A percentile compares a stretch with the other conserved stretches of the same genome.
Evolutionary conservation across 768 basidiomycete species (phyloP).

Genomic region (Amanita brunnescens): DNA sequence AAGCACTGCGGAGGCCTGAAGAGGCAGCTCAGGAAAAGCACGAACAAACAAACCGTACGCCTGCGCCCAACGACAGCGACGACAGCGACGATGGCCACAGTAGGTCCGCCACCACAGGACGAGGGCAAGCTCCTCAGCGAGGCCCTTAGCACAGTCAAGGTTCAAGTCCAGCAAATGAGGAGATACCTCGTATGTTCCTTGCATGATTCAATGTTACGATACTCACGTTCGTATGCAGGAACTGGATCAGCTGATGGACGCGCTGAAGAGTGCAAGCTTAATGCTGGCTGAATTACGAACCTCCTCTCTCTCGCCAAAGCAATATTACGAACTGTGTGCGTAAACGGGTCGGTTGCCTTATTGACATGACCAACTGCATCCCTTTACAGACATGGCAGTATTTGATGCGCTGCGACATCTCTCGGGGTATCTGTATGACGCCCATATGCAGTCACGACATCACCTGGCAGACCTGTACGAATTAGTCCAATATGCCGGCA

Average conservation of each 20-base stretch:
- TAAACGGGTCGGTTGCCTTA: constrained; percentile 6
- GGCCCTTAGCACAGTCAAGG: constrained; percentile 78
- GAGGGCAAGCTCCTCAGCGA: constrained; percentile 83
- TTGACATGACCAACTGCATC: not conserved
- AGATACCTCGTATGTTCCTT: constrained; percentile 65
- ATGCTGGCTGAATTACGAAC: constrained; percentile 97
- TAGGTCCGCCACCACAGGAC: constrained; percentile 41
- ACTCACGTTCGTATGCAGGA: constrained; percentile 45
- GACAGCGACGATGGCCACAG: constrained; percentile 21
- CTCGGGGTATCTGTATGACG: constrained; percentile 94
- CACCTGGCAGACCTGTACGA: constrained; percentile 98
- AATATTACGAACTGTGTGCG: constrained; percentile 97
- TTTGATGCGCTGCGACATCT: constrained; percentile 95
- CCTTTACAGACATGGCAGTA: constrained; percentile 82
- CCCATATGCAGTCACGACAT: constrained; percentile 84
- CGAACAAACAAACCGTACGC: constrained; percentile 17
- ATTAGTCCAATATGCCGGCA: constrained; percentile 98
- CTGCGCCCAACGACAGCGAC: constrained; percentile 7
- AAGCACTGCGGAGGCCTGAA: too few species aligned
- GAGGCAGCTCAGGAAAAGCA: constrained; percentile 8
- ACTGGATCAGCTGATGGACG: constrained; percentile 96
- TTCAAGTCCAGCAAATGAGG: constrained; percentile 93
- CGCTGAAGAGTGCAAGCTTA: constrained; percentile 90
- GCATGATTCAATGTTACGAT: constrained; percentile 5
- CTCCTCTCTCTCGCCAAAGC: constrained; percentile 88